These are phyloP conservation scores for Rossbeevera mucosa DNA, from an alignment of 768 basidiomycete genomes.

Conservation along the genomic window DNA sequence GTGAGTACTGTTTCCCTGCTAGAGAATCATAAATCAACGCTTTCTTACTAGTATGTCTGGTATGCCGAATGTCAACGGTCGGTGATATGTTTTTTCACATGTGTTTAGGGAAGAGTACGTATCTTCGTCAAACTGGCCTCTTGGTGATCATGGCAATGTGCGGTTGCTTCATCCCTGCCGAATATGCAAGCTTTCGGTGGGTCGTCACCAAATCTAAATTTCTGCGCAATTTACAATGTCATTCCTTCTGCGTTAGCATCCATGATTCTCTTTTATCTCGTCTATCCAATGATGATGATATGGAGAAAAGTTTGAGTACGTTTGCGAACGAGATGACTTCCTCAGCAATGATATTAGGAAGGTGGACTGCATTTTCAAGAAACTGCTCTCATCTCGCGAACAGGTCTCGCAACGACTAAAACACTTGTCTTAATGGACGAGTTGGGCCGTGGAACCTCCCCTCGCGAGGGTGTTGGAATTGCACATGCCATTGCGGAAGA, in stretches of 20 bases:
- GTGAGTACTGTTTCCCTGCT: constrained; percentile 37
- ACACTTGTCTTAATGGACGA: constrained; percentile 89
- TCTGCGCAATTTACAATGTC: background rate
- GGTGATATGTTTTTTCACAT: background rate
- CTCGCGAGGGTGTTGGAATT: constrained; percentile 76
- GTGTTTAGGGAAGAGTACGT: constrained; percentile 81
- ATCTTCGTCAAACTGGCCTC: constrained; percentile 82
- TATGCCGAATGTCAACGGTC: constrained; percentile 2
- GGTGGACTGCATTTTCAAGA: background rate
- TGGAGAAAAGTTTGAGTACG: constrained; percentile 86
- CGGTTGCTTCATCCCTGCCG: constrained; percentile 89
- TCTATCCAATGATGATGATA: constrained; percentile 90
- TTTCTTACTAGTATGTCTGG: constrained; percentile 54
- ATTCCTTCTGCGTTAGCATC: constrained; percentile 40
- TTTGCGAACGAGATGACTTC: constrained; percentile 95
- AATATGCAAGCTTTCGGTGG: constrained; percentile 86
- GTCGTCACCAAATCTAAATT: constrained; percentile 6
- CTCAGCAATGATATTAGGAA: constrained; percentile 86
- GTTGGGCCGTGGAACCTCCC: constrained; percentile 87
- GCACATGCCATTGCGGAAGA: constrained; percentile 80
- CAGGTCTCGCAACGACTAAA: constrained; percentile 64
- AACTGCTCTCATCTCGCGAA: background rate
- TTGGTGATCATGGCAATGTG: constrained; percentile 84
- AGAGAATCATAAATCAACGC: background rate
- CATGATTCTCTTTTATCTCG: constrained; percentile 83